Evolutionary conservation across 202 grass and related monocot genomes (phyloP), one percentile per base, ranked within the genome.

Genomic region (Eragrostis tef): DNA sequence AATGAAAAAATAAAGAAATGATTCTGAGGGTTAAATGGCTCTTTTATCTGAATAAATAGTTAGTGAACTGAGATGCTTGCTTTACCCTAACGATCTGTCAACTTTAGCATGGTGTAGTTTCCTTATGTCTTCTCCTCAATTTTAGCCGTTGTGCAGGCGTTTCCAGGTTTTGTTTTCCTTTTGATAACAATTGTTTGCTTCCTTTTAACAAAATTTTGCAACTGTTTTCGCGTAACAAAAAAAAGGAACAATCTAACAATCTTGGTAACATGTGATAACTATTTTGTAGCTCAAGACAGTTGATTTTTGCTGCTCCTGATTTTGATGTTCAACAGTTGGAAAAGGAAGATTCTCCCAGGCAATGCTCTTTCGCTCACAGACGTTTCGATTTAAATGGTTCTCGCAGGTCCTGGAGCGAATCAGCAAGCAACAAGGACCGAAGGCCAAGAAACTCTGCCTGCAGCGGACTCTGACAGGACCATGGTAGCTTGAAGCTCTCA

Each of bases 401-500:
- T 75, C 47, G 27, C 91, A 94, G 91, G 83, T 87, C 64, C 48
- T 86, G 81, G 89, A 89, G 73, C 85, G 81, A 41, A 87, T 91
- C 39, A 82, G 26, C 43, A 61, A 89, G 53, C 86, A 89, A 63
- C 67, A 78, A 67, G 75, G 83, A 63, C 79, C 87, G 49, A 89
- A 89, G 66, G 88, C 89, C 21, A 94, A 94, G 83, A 94, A 78
- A 72, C 49, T 91, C 49, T 91, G 89, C 86, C 86, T 94, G 46
- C 70, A 72, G 31, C 79, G 92, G 46, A 91, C 92, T 11, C 79
- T 89, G 53, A 94, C 92, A 0, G 84, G 92, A 36, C 92, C 92
- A 9, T 94, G 86, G 92, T 94, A 94, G 81, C 66, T 54, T 79
- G 68, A 83, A 83, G 79, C 25, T 74, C 39, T 6, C 16, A 69